Evolutionary conservation across 352 stramenopile genomes (phyloP), one percentile per base, ranked within the genome.

Genomic region (Pythium insidiosum): DNA sequence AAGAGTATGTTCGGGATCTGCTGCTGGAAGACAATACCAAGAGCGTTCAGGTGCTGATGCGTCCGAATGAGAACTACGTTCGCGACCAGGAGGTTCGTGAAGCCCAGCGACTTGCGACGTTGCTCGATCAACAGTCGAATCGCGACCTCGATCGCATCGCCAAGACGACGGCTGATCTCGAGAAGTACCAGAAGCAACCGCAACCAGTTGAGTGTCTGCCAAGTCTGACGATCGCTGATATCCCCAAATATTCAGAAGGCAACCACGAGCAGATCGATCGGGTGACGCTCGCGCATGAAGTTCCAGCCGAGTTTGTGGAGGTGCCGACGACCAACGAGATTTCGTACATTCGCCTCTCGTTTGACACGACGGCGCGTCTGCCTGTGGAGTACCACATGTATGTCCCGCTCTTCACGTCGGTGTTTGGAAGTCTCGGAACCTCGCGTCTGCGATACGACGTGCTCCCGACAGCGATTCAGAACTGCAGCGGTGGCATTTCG

Each of bases 251-350:
- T 10, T 49, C 78, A 38, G 61, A 66, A 43, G 57, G 58, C 24
- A 81, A 84, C 47, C 51, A 65, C 10, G 73, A 89, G 29, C 46
- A 60, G 4, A 73, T 76, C 20, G 57, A 83, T 20, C 31, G 28
- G 6, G 52, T 65, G n/a, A 55, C 49, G 20, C 48, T 69, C 11
- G 25, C 36, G 13, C 29, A 26, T 18, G 16, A 24, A 5, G 46
- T 56, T 4, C 41, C 47, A 18, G 47, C 47, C 16, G 68, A 89
- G 45, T 85, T 84, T 40, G 72, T 87, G 11, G 49, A 73, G 10
- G 72, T 87, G 28, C 70, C 77, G 21, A 87, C 80, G 21, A 92
- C 77, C 10, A 88, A 90, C 59, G 80, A 88, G 47, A 72, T 92
- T 51, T 81, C 76, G 46, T 92, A 92, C 50, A 53, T 92, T 16